A percentile compares a stretch with the other conserved stretches of the same genome.
These are phyloP conservation scores for Haplographium delicatum DNA, from an alignment of 495 filamentous ascomycete genomes.

Conservation along the genomic window DNA sequence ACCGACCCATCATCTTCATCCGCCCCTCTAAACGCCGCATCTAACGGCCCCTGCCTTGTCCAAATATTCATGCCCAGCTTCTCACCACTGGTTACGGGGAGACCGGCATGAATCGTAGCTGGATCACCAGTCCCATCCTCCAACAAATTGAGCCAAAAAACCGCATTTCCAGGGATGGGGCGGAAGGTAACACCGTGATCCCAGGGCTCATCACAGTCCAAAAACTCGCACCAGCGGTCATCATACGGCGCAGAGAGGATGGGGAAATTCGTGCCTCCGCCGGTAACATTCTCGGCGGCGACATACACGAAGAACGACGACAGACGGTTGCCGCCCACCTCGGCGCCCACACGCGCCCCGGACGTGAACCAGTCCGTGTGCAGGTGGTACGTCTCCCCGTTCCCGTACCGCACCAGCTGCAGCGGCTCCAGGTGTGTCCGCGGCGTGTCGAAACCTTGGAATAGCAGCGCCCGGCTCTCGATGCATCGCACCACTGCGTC, in stretches of 20 bases:
- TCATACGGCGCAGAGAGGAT: constrained; percentile 53
- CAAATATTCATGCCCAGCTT: constrained; percentile 86
- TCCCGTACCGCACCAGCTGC: constrained; percentile 48
- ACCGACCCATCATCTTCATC: constrained; percentile 4
- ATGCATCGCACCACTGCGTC: constrained; percentile 61
- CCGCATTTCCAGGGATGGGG: constrained; percentile 62
- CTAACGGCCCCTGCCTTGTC: constrained; percentile 34
- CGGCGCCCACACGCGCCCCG: constrained; percentile 25
- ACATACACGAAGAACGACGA: constrained; percentile 56
- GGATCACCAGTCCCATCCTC: constrained; percentile 57
- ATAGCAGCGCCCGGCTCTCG: constrained; percentile 59
- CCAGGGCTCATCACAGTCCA: constrained; percentile 20
- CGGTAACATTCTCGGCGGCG: constrained; percentile 37
- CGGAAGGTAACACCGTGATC: constrained; percentile 61
- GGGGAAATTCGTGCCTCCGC: constrained; percentile 55
- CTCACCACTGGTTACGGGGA: constrained; percentile 59
- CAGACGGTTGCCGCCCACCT: constrained; percentile 42
- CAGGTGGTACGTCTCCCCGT: constrained; percentile 43
- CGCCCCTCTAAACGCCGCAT: constrained; percentile 6
- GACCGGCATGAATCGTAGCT: constrained; percentile 63
- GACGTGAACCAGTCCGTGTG: constrained; percentile 52
- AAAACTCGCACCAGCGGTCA: constrained; percentile 20
- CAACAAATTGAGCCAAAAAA: constrained; percentile 72
- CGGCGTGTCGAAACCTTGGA: constrained; percentile 55
- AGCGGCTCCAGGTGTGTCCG: constrained; percentile 44